A percentile compares a stretch with the other conserved stretches of the same genome.
Conservation (phyloP, 2,329 filamentous ascomycete species). For the Huntiella omanensis region DNA sequence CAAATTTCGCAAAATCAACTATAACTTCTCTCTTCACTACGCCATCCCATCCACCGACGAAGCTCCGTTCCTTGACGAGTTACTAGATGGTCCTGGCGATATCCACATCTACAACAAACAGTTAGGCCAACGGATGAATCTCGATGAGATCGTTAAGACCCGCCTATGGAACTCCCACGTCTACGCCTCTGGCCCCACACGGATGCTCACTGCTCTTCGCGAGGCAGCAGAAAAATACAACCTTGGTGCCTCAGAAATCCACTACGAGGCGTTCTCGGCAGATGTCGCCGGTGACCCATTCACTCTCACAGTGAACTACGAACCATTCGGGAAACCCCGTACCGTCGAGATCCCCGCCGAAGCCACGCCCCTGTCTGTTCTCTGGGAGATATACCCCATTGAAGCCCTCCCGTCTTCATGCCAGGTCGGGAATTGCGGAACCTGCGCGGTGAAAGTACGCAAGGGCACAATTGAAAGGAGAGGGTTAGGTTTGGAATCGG, state of each 20-base stretch:
- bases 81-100: conserved; percentile 20
- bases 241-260: conserved; percentile 31
- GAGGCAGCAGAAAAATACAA: conserved; percentile 22
- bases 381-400: conserved; percentile 23
- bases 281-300: conserved; percentile 39
- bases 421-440: conserved; percentile 35
- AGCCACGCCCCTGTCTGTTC: conserved; percentile 30
- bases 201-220: conserved; percentile 35
- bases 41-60: conserved; percentile 33
- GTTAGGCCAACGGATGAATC: conserved; percentile 31
- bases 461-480: conserved; percentile 28
- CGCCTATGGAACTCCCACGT: conserved; percentile 36
- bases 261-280: conserved; percentile 39
- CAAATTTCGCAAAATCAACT: conserved; percentile 24
- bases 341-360: conserved; percentile 28
- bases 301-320: conserved; percentile 27
- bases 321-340: conserved; percentile 15
- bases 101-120: conserved; percentile 34
- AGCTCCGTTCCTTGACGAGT: conserved; percentile 31
- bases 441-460: conserved; percentile 27
- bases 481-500: conserved; percentile 25
- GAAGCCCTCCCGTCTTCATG: conserved; percentile 29
- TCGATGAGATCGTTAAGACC: conserved; percentile 24
- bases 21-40: conserved; percentile 36
- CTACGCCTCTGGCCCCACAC: conserved; percentile 40